Evolutionary conservation across 306 rosid species (phyloP), one percentile per base, ranked within the genome.

Genomic region (Quercus glauca): DNA sequence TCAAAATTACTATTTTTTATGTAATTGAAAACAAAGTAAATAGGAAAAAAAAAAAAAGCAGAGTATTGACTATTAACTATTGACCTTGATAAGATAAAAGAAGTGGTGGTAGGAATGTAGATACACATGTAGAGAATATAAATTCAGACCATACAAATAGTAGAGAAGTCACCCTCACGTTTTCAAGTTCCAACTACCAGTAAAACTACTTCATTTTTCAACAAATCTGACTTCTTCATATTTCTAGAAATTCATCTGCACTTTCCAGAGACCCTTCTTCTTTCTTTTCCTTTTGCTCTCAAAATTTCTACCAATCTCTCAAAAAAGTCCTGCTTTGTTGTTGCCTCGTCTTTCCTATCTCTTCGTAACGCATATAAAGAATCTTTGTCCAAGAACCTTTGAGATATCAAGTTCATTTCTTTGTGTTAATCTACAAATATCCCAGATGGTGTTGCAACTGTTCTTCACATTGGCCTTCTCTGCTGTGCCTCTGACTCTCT

Each of bases 391-490:
- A 59, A 59, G 12, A n/a, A 49, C 53, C 28, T 9, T 59, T 21
- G 26, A 21, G 45, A 55, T 37, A 58, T 8, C 74, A 81, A 81
- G 65, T 11, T 73, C 79, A n/a, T 51, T 7, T 31, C 52, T 31
- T 23, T 23, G 19, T 4, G 33, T 57, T 19, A 25, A 26, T 37
- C 5, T 3, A 2, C 17, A 20, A 72, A 51, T 59, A 33, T 55
- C 25, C 0, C 14, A 23, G 67, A 43, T 15, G 61, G 86, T 92
- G 90, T 17, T 90, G 85, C 87, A 90, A 79, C 52, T 91, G 77
- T 85, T 94, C 87, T 84, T 94, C 52, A 85, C 98, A 8, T 87
- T 93, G 64, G 98, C 97, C 76, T 90, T 92, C 79, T 92, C 93
- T 3, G 94, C 90, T 3, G 89, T 83, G 55, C 99, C 97, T 45